Evolutionary conservation across 163 green algal genomes (phyloP), one percentile per base, ranked within the genome.

Genomic region (Smithsoniella earleae): DNA sequence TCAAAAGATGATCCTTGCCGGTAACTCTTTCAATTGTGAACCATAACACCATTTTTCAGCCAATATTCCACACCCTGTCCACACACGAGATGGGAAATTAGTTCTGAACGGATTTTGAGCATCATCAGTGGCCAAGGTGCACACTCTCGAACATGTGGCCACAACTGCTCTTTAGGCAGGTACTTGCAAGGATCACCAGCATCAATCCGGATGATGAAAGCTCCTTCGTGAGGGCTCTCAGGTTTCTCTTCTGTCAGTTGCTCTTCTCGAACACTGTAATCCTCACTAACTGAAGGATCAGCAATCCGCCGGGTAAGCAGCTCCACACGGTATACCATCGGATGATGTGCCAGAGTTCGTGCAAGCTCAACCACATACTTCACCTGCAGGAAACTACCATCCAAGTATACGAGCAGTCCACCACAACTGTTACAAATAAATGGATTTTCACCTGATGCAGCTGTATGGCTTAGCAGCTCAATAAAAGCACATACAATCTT

Each of bases 301-400:
- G 55, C 46, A 54, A 98, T 90, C 10, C 92, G 84, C 28, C 92
- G 83, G 0, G 92, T 98, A 20, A 98, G 83, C 44, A 98, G 84
- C 76, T 98, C 92, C 6, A 98, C 92, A 5, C 92, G 80, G 66
- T 90, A 87, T 36, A 98, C 91, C n/a, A 84, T 83, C 0, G 92
- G 92, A 82, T 96, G 89, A 49, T 86, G 82, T 6, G 85, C 86
- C 74, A 98, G 82, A 0, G 91, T 89, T 46, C 85, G 82, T 1
- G 92, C 90, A 77, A 98, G 81, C 87, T 98, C 93, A 13, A 97
- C 90, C 36, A 97, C 92, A 69, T 97, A 97, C 85, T 97, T 97
- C 28, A 97, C 88, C 88, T 95, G 84, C 44, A 65, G n/a, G n/a
- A n/a, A n/a, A n/a, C n/a, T n/a, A n/a, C n/a, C n/a, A n/a, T n/a